Percentiles rank a stretch among this genome's conserved stretches.
Conservation (phyloP, 2,329 filamentous ascomycete species). For the Neopestalotiopsis sp. region DNA sequence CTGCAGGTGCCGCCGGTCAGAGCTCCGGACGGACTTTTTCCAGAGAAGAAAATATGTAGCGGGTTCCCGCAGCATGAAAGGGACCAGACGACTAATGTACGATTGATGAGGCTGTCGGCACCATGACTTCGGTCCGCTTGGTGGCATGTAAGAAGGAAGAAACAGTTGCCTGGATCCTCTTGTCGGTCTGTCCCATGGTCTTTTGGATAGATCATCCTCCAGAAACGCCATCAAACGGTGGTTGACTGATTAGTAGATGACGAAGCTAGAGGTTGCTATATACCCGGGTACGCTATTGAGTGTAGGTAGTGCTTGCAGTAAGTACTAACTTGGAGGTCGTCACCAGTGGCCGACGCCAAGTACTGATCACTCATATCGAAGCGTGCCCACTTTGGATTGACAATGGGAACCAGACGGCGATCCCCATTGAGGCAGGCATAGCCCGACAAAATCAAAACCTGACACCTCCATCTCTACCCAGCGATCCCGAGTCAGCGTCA, state of each 20-base stretch:
- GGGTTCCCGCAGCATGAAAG: constrained; percentile 1
- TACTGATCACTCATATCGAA: constrained; percentile 3
- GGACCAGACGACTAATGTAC: constrained; percentile 1
- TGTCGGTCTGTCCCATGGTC: background rate
- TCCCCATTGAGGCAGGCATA: constrained; percentile 4
- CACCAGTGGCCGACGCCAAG: background rate
- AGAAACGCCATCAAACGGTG: background rate
- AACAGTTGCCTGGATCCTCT: background rate
- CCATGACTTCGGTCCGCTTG: background rate
- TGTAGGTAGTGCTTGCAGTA: background rate
- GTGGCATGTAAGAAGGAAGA: background rate
- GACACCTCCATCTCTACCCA: background rate
- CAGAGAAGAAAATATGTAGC: background rate
- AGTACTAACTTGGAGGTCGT: background rate
- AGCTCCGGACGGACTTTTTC: constrained; percentile 10
- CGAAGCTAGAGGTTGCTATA: background rate
- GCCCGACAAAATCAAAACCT: background rate
- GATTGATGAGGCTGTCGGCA: constrained; percentile 4
- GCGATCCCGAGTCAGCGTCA: background rate
- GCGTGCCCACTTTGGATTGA: constrained; percentile 8
- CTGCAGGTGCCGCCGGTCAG: constrained; percentile 1
- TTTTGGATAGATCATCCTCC: background rate
- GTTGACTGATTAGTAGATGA: background rate
- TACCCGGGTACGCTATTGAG: background rate
- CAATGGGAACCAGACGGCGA: constrained; percentile 1